These are phyloP conservation scores for Emmonsia crescens DNA, from an alignment of 2,329 filamentous ascomycete genomes.

Conservation along the genomic window DNA sequence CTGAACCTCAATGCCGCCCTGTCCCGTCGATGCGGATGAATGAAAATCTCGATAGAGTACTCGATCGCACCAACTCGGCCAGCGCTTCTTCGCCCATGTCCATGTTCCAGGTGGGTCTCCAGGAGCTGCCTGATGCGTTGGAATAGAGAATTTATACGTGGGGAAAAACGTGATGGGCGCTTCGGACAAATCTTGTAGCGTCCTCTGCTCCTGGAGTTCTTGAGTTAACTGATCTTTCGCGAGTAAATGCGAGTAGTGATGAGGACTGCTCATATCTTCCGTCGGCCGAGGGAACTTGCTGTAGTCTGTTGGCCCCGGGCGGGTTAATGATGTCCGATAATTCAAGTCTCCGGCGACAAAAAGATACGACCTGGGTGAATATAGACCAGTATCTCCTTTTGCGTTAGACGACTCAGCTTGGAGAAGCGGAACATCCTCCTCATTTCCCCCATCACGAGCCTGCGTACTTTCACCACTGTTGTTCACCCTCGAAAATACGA, in stretches of 20 bases:
- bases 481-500: conserved; percentile 53
- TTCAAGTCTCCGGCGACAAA: conserved; percentile 91
- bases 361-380: conserved; percentile 62
- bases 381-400: conserved; percentile 43
- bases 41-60: conserved; percentile 64
- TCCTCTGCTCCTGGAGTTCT: conserved; percentile 58
- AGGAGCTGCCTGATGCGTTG: conserved; percentile 28
- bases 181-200: conserved; percentile 69
- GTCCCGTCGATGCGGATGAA: conserved; percentile 35
- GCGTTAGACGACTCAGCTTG: conserved; percentile 21
- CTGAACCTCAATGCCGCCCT: conserved; percentile 39
- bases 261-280: conserved; percentile 39
- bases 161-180: conserved; percentile 68
- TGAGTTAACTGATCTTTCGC: conserved; percentile 65
- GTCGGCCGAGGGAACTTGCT: conserved; percentile 52
- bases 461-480: conserved; percentile 34
- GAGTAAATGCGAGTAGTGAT: conserved; percentile 59
- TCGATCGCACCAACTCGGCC: conserved; percentile 88
- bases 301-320: conserved; percentile 50
- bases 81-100: conserved; percentile 70
- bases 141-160: conserved; percentile 74
- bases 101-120: conserved; percentile 40
- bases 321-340: conserved; percentile 67
- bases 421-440: conserved; percentile 25
- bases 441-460: conserved; percentile 15